Percentiles rank a stretch among this genome's conserved stretches.
Conservation (phyloP, 2,329 filamentous ascomycete genomes). For the Hypoxylon sp. region DNA sequence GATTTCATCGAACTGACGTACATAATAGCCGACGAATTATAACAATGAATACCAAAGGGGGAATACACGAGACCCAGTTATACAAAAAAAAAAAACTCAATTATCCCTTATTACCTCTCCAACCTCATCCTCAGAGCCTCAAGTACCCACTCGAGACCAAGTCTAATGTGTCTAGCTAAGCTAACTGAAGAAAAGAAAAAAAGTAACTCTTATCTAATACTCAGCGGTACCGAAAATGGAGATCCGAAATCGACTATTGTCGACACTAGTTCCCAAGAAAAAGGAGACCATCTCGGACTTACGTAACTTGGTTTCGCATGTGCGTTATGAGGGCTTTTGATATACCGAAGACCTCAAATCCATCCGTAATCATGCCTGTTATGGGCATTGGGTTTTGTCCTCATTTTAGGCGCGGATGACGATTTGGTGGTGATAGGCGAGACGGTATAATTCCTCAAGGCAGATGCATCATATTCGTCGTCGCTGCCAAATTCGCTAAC, state of each 20-base stretch:
- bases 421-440: constrained; percentile 30
- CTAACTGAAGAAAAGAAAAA: background rate
- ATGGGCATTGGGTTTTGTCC: constrained; percentile 7
- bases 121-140: background rate
- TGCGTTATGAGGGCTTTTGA: background rate
- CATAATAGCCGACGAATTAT: constrained; percentile 1
- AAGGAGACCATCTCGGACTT: background rate
- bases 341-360: constrained; percentile 4
- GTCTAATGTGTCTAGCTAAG: background rate
- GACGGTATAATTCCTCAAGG: constrained; percentile 37
- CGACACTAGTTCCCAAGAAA: background rate
- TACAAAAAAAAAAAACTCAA: background rate
- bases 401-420: background rate
- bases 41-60: background rate
- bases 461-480: constrained; percentile 15
- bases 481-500: constrained; percentile 48
- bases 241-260: background rate
- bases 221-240: background rate
- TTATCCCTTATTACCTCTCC: constrained; percentile 2
- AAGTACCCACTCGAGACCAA: background rate
- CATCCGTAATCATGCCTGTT: constrained; percentile 26
- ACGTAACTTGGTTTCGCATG: constrained; percentile 6
- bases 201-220: background rate
- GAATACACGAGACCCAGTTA: constrained; percentile 1
- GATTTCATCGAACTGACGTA: constrained; percentile 12